Evolutionary conservation across 169 alveolate species (phyloP).

Genomic region (Plasmodium adleri): DNA sequence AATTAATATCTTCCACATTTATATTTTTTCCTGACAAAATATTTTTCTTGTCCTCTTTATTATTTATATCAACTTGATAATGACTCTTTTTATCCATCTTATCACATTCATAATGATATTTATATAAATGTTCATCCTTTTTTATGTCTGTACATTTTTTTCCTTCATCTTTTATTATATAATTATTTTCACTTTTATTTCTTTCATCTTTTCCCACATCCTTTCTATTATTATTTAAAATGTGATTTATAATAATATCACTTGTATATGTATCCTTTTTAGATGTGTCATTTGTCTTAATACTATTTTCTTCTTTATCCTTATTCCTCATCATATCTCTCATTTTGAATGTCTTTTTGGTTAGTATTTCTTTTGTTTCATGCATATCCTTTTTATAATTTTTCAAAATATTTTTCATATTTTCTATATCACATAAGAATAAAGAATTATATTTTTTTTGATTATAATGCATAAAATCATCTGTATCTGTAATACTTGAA

Average conservation of each 20-base stretch:
- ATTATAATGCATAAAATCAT: slow-evolving; percentile 15
- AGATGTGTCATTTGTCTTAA: not conserved
- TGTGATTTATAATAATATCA: too few relatives aligned
- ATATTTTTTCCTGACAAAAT: too few relatives aligned
- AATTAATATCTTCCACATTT: too few relatives aligned
- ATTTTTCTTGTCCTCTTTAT: too few relatives aligned
- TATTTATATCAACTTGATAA: too few relatives aligned
- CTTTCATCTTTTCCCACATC: not conserved
- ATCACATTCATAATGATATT: too few relatives aligned
- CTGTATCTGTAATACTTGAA: slow-evolving; percentile 17
- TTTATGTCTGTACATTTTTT: too few relatives aligned
- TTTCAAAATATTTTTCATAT: slow-evolving; percentile 10
- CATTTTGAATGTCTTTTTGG: too few relatives aligned
- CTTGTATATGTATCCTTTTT: not conserved
- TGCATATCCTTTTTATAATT: not conserved
- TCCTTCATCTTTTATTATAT: not conserved
- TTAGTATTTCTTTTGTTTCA: too few relatives aligned
- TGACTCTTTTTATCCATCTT: too few relatives aligned
- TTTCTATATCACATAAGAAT: not conserved
- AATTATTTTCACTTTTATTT: not conserved
- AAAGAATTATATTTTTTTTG: not conserved
- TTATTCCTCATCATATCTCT: not conserved
- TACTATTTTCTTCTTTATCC: not conserved
- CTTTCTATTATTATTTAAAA: not conserved
- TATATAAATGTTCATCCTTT: too few relatives aligned